Base-by-base conservation (phyloP, 2,329 filamentous ascomycete species). In the Diaporthe sp. region DNA sequence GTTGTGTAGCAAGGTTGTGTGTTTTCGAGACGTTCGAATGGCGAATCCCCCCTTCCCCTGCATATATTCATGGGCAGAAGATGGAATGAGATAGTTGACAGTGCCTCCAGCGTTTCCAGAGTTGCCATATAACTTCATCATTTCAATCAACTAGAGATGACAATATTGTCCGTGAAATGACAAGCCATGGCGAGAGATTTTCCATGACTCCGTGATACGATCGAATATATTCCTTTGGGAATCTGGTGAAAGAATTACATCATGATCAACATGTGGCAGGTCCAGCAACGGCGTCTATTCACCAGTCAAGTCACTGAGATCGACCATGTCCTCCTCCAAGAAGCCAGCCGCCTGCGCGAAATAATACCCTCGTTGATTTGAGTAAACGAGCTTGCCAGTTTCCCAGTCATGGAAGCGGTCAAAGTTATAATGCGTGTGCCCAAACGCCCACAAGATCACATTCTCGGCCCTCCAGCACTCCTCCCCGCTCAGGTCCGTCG, bases 391-490 rank as follows among this genome's bases (percentile, higher is more conserved):
- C 44, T 37, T 70, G 2, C 63, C 44, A 42, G 47, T 58, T 2
- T 27, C 74, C 37, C 76, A 30, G 15, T 78, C 77, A 9, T 72
- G 80, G 6, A 72, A 35, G 73, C 84, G 85, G 51, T 84, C 82
- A 77, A 85, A 87, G 73, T 85, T 87, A 76, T 81, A 86, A 75
- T 88, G 86, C 15, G 86, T 88, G 74, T 88, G 86, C 0, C 86
- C 86, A 79, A 88, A 88, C 0, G 82, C 86, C 86, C 86, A 89
- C 0, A 85, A 39, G 77, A 80, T 83, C 25, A 87, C 85, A 2
- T 73, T 78, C 0, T 27, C 32, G 37, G 77, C 82, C 1, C 7
- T 77, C 78, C 83, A 88, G 76, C 84, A 86, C 4, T 6, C 2
- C 74, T 86, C 79, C 0, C 37, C 35, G 0, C 78, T 78, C 44